Percentiles rank a stretch among this genome's conserved stretches.
phyloP scores from a whole-genome alignment of 441 rosid species.

The Gossypium lobatum region DNA sequence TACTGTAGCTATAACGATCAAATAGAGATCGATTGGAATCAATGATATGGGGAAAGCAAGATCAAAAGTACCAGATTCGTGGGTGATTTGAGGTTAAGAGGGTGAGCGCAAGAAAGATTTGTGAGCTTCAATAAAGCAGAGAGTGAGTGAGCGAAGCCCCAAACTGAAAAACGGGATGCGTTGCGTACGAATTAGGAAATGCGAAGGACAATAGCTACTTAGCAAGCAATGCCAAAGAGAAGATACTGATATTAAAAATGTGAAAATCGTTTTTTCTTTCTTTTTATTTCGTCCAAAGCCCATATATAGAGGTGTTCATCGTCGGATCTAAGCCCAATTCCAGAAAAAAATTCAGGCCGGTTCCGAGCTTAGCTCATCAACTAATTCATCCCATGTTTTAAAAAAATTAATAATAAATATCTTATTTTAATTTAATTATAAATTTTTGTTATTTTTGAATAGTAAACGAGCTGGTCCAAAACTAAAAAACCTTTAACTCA shows the following conservation, averaged over 20 bases:
- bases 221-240: not conserved
- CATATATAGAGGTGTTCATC: not conserved
- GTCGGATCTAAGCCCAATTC: too few species aligned
- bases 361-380: too few species aligned
- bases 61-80: constrained; percentile 20
- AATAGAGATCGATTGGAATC: constrained; percentile 3
- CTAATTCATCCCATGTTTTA: too few species aligned
- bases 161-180: not conserved
- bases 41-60: not conserved
- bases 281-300: not conserved
- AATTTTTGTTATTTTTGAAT: too few species aligned
- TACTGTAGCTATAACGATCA: not conserved
- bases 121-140: not conserved
- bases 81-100: not conserved
- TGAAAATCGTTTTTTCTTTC: not conserved
- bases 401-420: too few species aligned
- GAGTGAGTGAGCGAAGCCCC: not conserved
- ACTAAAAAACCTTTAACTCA: too few species aligned
- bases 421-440: too few species aligned
- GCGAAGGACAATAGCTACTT: not conserved
- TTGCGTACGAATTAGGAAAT: not conserved
- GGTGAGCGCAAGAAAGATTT: not conserved
- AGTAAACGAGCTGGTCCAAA: too few species aligned
- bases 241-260: not conserved
- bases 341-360: too few species aligned